These are phyloP conservation scores for Synchytrium microbalum DNA, from an alignment of 371 early-diverging fungal species.

Conservation along the genomic window DNA sequence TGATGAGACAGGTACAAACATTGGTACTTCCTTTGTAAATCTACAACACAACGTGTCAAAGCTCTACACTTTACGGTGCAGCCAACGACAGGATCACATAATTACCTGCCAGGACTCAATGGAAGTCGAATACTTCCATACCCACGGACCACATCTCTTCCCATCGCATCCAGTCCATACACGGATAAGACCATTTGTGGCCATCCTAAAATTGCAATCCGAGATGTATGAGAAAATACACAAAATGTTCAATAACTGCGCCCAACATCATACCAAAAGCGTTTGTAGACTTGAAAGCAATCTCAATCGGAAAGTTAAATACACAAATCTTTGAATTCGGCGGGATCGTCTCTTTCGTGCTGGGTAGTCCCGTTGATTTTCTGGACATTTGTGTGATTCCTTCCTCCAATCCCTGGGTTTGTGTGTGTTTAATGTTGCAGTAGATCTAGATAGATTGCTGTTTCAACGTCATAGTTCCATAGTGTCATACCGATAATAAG, in stretches of 20 bases:
- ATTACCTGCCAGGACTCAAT: slow-evolving; percentile 15
- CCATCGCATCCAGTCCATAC: slow-evolving; percentile 45
- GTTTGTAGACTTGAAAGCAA: slow-evolving; percentile 43
- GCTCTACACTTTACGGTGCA: neutral
- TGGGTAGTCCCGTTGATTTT: slow-evolving; percentile 15
- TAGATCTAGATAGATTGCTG: slow-evolving; percentile 4
- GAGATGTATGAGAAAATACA: neutral
- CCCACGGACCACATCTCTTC: slow-evolving; percentile 48
- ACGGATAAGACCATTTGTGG: slow-evolving; percentile 44
- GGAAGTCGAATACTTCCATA: slow-evolving; percentile 36
- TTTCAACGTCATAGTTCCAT: neutral
- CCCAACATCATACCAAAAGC: slow-evolving; percentile 26
- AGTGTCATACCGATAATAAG: slow-evolving; percentile 17
- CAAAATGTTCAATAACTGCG: neutral
- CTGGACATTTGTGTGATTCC: slow-evolving; percentile 40
- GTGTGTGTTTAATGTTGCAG: neutral
- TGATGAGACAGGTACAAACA: slow-evolving; percentile 34
- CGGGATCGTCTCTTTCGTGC: slow-evolving; percentile 17
- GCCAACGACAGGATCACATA: slow-evolving; percentile 2
- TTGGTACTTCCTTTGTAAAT: slow-evolving; percentile 31
- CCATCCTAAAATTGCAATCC: slow-evolving; percentile 33
- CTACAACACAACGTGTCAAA: slow-evolving; percentile 17
- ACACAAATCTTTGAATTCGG: slow-evolving; percentile 23
- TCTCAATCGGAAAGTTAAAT: slow-evolving; percentile 49
- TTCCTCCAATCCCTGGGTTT: slow-evolving; percentile 40